Evolutionary conservation across 768 basidiomycete genomes (phyloP).

Genomic region (Saitozyma sp.): DNA sequence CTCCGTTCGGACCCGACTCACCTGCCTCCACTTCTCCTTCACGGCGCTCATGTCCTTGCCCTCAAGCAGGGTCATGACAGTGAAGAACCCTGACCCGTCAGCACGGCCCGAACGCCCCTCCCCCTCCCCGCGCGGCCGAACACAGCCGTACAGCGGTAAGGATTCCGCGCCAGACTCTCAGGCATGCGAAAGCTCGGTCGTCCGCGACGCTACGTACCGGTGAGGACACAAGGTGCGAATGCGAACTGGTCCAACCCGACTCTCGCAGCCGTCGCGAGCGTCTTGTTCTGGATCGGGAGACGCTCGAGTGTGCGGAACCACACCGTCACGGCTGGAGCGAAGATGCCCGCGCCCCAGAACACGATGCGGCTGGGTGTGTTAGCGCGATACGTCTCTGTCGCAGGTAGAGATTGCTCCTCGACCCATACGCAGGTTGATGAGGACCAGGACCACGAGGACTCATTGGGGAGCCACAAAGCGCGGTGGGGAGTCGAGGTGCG

Average conservation of each 20-base stretch:
- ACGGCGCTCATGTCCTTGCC: slow-evolving; percentile 64
- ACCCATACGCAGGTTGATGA: background rate
- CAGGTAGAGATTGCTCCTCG: too few relatives aligned
- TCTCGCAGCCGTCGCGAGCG: slow-evolving; percentile 48
- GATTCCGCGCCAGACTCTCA: background rate
- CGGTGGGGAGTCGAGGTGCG: too few relatives aligned
- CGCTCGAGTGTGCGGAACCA: slow-evolving; percentile 76
- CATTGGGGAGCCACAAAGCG: too few relatives aligned
- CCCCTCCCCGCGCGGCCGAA: background rate
- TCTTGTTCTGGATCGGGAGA: slow-evolving; percentile 60
- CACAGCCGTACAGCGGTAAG: background rate
- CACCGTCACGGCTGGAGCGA: slow-evolving; percentile 77
- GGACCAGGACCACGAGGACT: too few relatives aligned
- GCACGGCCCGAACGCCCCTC: background rate
- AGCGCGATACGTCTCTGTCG: slow-evolving; percentile 2
- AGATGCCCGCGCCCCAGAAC: slow-evolving; percentile 71
- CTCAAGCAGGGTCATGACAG: slow-evolving; percentile 76
- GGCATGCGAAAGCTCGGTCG: background rate
- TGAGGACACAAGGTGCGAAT: slow-evolving; percentile 67
- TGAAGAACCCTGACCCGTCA: slow-evolving; percentile 59
- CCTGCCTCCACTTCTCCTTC: slow-evolving; percentile 56
- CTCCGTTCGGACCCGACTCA: slow-evolving; percentile 14
- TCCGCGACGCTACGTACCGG: slow-evolving; percentile 33
- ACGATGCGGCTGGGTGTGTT: slow-evolving; percentile 38
- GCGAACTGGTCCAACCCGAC: slow-evolving; percentile 80